phyloP scores from a whole-genome alignment of 495 filamentous ascomycete genomes.

The Aspergillus hancockii region DNA sequence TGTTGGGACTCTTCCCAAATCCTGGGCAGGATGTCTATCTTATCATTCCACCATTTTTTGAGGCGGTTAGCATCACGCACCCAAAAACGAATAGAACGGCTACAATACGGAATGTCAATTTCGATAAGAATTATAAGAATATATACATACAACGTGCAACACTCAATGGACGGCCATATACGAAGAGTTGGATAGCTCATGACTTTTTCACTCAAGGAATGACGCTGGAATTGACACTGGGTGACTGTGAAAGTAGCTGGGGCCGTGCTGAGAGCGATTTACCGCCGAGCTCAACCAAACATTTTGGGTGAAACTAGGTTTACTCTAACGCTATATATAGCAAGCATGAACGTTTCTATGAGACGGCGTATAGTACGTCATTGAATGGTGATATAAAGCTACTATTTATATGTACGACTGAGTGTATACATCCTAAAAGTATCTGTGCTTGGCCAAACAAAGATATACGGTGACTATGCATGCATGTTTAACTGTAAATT shows the following conservation, averaged over 20 bases:
- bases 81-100: constrained; percentile 63
- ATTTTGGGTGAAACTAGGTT: neutral
- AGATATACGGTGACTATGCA: no score
- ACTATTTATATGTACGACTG: no score
- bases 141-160: constrained; percentile 71
- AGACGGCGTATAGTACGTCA: no score
- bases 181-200: constrained; percentile 73
- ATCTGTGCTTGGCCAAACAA: no score
- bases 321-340: neutral
- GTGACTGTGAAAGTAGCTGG: constrained; percentile 66
- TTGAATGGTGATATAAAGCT: no score
- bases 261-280: constrained; percentile 63
- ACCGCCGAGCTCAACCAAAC: constrained; percentile 53
- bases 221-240: constrained; percentile 67
- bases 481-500: no score
- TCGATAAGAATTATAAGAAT: constrained; percentile 55
- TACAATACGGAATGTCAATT: constrained; percentile 58
- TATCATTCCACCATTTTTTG: constrained; percentile 58
- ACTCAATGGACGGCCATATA: constrained; percentile 63
- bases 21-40: constrained; percentile 59
- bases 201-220: constrained; percentile 72
- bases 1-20: constrained; percentile 63
- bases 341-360: no score
- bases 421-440: no score
- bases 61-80: constrained; percentile 49